Evolutionary conservation across 345 rosid genomes (phyloP), one percentile per base, ranked within the genome.

Genomic region (Populus nigra): DNA sequence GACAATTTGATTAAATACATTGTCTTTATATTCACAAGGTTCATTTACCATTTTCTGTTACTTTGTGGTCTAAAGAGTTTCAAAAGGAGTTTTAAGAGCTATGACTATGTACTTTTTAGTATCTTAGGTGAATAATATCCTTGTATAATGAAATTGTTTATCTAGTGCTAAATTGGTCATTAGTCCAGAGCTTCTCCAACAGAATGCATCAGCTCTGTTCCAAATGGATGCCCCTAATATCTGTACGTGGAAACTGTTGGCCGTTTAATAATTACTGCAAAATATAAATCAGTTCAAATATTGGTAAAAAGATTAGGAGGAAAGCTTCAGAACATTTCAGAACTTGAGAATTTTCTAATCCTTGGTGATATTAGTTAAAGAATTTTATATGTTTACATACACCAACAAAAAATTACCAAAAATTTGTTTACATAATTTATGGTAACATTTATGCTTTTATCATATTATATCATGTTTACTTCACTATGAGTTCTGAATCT

Each of bases 1-100:
- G 15, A 35, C 4, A 18, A 29, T 20, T 18, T 76, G 20, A 23
- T 23, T 23, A 57, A 55, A n/a, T 72, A 77, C 47, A 53, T 68
- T 79, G 71, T 23, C n/a, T 33, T 78, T 77, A 41, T 49, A 31
- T 41, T 15, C 23, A 67, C 10, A 17, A 68, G 65, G 27, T 15
- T 50, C 18, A 22, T 65, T 75, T 31, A 17, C 49, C 36, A 23
- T 75, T 65, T 53, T 15, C 17, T 47, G 31, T 29, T 47, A 47
- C 33, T 33, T 47, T 75, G 7, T 49, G 47, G 41, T 71, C n/a
- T 59, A n/a, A n/a, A 3, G 25, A 59, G 63, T n/a, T 59, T 59
- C 13, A 1, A 59, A 59, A 23, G 15, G 5, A 59, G 63, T 0
- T 59, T 59, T 59, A 59, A 59, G 25, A 59, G 29, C 29, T 59